Base-by-base conservation (phyloP, 2,329 filamentous ascomycete genomes). In the Trichoderma arundinaceum region DNA sequence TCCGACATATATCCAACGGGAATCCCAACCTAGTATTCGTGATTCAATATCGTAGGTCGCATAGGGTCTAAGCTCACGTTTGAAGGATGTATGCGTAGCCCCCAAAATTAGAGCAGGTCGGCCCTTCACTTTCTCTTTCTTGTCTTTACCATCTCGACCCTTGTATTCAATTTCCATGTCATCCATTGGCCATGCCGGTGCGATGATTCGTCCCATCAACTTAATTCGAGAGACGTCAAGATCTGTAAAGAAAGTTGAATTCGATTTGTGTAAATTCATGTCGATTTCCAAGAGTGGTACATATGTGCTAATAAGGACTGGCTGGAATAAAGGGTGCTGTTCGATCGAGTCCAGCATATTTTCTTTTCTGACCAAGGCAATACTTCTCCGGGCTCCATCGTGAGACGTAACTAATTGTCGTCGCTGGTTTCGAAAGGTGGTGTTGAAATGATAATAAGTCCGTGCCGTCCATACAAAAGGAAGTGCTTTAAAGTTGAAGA, bases 1-100 rank as follows among this genome's bases (percentile, higher is more conserved):
- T 17, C 64, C 57, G 5, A 66, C 51, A n/a, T 56, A 66, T 17
- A 62, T 59, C 64, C 64, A 66, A n/a, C 64, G 64, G 2, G 57
- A 46, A 46, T 66, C 64, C 64, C 64, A 62, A 5, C 57, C 43
- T 7, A 66, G 22, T 17, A 66, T 44, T 7, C 57, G 57, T 28
- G 64, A 62, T 35, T 66, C 51, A 4, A 66, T 46, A 28, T 56
- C 39, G 33, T 66, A 66, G 12, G 49, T 32, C 3, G 49, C 33
- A 28, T 35, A 53, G 2, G 49, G 35, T 9, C 35, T 39, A 19
- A 66, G 15, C 43, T 66, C 64, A 2, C 51, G 57, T 28, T 56
- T 56, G n/a, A 66, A 66, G 5, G 64, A 66, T 3, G 64, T 61
- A 22, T 66, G 59, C 1, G 64, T 62, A 3, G 64, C 64, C 6